These are phyloP conservation scores for Laguncularia racemosa DNA, from an alignment of 345 rosid species.

Conservation along the genomic window DNA sequence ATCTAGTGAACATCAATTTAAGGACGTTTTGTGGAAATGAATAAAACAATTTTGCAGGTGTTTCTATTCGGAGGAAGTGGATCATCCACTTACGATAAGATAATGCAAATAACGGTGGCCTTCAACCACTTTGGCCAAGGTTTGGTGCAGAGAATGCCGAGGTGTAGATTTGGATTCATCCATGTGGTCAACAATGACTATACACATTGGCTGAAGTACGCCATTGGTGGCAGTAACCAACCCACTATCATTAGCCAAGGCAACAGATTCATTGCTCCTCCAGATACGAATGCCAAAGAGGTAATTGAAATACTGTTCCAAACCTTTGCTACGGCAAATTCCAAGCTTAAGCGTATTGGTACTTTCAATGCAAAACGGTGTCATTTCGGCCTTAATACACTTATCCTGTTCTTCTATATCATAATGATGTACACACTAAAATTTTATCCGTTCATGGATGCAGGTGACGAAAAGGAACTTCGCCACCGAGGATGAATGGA, in stretches of 20 bases:
- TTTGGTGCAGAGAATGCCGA: slow-evolving; percentile 46
- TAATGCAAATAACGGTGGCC: slow-evolving; percentile 66
- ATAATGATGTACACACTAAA: no score
- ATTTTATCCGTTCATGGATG: background rate
- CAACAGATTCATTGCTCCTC: slow-evolving; percentile 68
- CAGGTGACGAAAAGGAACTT: slow-evolving; percentile 41
- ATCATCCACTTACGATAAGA: slow-evolving; percentile 19
- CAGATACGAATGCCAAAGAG: slow-evolving; percentile 33
- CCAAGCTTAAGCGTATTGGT: no score
- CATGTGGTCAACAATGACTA: slow-evolving; percentile 80
- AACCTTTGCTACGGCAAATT: no score
- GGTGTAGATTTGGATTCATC: slow-evolving; percentile 50
- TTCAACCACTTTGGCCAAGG: slow-evolving; percentile 73
- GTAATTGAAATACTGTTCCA: no score
- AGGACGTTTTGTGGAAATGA: no score
- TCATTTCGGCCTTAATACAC: no score
- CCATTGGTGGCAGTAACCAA: slow-evolving; percentile 59
- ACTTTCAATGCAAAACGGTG: no score
- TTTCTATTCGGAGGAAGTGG: slow-evolving; percentile 68
- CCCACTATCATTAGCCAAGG: slow-evolving; percentile 74
- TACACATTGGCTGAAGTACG: slow-evolving; percentile 71
- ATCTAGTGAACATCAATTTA: background rate
- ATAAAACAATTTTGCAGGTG: slow-evolving; percentile 26
- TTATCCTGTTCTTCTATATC: no score
- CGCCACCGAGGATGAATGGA: slow-evolving; percentile 24